Conservation (phyloP, 148 eudicot species). For the Rhododendron molle region DNA sequence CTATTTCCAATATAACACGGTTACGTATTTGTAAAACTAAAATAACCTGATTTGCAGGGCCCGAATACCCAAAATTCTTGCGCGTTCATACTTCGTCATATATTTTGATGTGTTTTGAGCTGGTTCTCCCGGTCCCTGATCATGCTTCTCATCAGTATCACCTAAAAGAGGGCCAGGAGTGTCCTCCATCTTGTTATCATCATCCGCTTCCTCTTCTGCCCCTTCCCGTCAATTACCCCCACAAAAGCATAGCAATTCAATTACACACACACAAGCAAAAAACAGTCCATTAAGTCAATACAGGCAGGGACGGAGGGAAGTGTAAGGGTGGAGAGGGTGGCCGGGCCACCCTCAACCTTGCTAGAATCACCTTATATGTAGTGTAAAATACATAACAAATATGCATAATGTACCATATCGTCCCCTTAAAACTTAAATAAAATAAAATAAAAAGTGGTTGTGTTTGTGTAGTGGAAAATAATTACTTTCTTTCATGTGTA, state of each 20-base stretch:
- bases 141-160: constrained; percentile 67
- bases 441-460: no score
- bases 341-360: no score
- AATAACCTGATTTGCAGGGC: constrained; percentile 59
- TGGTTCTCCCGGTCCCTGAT: constrained; percentile 40
- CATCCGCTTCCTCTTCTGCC: constrained; percentile 43
- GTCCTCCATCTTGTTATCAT: constrained; percentile 47
- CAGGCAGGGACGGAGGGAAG: no score
- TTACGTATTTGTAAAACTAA: background rate
- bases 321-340: no score
- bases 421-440: background rate
- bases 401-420: background rate
- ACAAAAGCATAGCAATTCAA: background rate
- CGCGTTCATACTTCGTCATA: constrained; percentile 72
- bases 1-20: background rate
- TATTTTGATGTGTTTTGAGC: constrained; percentile 75
- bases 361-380: no score
- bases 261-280: background rate
- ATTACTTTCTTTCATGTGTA: background rate
- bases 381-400: no score
- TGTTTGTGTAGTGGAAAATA: background rate
- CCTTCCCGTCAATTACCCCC: constrained; percentile 38
- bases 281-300: background rate
- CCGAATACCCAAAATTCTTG: constrained; percentile 58
- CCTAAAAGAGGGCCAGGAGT: constrained; percentile 46